phyloP scores from a whole-genome alignment of 306 rosid species.

The Casuarina equisetifolia region DNA sequence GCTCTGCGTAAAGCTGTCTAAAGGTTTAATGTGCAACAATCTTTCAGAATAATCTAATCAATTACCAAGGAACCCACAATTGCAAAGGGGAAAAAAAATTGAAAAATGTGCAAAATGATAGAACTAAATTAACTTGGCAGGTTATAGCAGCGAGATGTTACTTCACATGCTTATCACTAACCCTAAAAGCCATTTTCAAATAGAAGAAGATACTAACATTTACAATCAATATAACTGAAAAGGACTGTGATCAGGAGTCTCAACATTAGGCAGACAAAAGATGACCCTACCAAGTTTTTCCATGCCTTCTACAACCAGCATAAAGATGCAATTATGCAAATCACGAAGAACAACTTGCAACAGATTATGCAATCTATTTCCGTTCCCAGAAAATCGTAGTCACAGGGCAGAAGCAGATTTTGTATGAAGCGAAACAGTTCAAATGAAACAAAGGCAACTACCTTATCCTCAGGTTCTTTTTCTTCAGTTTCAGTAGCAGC shows the following conservation, averaged over 20 bases:
- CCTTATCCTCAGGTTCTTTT: constrained; percentile 87
- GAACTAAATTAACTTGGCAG: background rate
- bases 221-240: background rate
- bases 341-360: background rate
- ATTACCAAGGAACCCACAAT: background rate
- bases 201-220: background rate
- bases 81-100: background rate
- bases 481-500: constrained; percentile 64
- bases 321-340: background rate
- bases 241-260: background rate
- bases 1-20: background rate
- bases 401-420: background rate
- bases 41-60: background rate
- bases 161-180: background rate
- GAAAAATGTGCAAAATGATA: background rate
- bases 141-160: background rate
- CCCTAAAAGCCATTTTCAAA: background rate
- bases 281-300: background rate
- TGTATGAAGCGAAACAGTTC: background rate
- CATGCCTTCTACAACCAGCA: background rate
- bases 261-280: background rate
- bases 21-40: background rate
- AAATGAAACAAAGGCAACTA: constrained; percentile 13
- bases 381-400: background rate
- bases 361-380: background rate